Evolutionary conservation across 495 filamentous ascomycete genomes (phyloP), one percentile per base, ranked within the genome.

Genomic region (Diplogelasinospora grovesii): DNA sequence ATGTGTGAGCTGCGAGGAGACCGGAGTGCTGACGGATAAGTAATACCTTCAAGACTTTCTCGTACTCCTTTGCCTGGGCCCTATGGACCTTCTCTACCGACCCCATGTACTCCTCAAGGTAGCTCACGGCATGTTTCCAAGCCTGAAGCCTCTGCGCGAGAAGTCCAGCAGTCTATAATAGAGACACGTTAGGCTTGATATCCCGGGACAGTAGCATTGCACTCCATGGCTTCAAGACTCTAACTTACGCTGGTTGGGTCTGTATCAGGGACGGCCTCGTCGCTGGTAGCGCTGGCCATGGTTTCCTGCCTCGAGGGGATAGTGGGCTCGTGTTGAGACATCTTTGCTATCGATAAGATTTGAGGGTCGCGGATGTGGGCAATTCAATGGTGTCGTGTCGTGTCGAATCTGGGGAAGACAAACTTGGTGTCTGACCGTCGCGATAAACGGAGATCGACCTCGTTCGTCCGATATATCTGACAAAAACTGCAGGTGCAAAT

Each of bases 121-220:
- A 89, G 38, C 68, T 84, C 39, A 87, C 84, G 46, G 87, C 86
- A 59, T 98, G 93, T 56, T 96, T 98, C 85, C 86, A 98, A 23
- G 93, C 93, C 48, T 80, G 79, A 39, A 97, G 72, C 40, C 92
- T 80, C 64, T 97, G 83, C 14, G 82, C 66, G 36, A 98, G 78
- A 18, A 96, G 71, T 39, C 75, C 81, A 27, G 83, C 79, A 9
- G 83, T 83, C 76, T 90, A 29, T 11, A 22, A 3, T 3, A 41
- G 20, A n/a, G n/a, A n/a, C n/a, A n/a, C n/a, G n/a, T n/a, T n/a
- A n/a, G n/a, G n/a, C n/a, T n/a, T n/a, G n/a, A n/a, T n/a, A n/a
- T n/a, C n/a, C n/a, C n/a, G n/a, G n/a, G n/a, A n/a, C n/a, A n/a
- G 14, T 4, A 23, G 28, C 22, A 29, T 41, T 19, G 41, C 18